Evolutionary conservation across 192 early-diverging fungal species (phyloP), one percentile per base, ranked within the genome.

Genomic region (Coemansia sp.): DNA sequence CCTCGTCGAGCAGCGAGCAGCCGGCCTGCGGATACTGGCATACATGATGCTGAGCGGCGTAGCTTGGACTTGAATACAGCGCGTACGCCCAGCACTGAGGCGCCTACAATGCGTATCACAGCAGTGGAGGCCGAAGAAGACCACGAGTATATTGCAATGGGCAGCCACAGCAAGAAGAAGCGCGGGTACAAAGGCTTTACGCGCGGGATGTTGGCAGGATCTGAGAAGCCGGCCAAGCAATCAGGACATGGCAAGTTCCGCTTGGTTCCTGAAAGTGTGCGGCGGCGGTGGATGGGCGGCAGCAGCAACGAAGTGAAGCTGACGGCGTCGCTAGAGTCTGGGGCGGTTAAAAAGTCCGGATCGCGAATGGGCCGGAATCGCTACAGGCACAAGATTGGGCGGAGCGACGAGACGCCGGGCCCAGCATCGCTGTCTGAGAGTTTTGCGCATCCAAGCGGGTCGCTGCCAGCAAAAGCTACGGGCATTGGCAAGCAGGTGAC

Each of bases 51-150:
- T 6, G 32, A 3, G 5, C 72, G 63, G 10, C 68, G 29, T 43
- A 80, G 77, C 59, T 65, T 80, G 10, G 62, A 80, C 23, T 69
- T 80, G 23, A 48, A 70, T 17, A 69, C 69, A 2, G 66, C 72
- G 17, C 77, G 77, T 22, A 60, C 65, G 3, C 64, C 68, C 19
- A 72, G 69, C 41, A 58, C 66, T 0, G 77, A 66, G 3, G 51
- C 50, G 12, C 77, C 77, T 12, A 80, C 77, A 1, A 70, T 80
- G 77, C 71, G 68, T 21, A 80, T 80, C 22, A 71, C 77, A 9
- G 77, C 77, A 11, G 72, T 80, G 32, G 77, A 73, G 39, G 77
- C 77, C 27, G 77, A 79, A 23, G 70, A 73, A n/a, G 77, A 80
- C 62, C 65, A 80, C 23, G 77, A 71, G 64, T 79, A 73, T 37